Base-by-base conservation (phyloP, 2,329 filamentous ascomycete species). In the Penicillium crustosum region DNA sequence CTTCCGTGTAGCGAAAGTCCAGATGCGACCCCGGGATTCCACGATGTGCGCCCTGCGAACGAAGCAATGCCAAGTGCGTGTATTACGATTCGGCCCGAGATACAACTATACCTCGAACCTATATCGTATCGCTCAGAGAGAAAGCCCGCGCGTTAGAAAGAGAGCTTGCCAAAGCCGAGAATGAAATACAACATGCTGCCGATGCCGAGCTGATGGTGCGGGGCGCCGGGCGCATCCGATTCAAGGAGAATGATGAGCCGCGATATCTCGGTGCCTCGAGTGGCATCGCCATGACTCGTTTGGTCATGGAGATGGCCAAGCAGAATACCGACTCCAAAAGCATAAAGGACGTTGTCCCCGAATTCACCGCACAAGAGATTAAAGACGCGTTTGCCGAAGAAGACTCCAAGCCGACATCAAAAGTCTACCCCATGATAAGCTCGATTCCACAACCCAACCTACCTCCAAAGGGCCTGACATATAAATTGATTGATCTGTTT, bases 231-330 rank as follows among this genome's bases (percentile, higher is more conserved):
- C 84, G 93, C 65, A 91, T 97, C 66, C 89, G 88, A 43, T 85
- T 97, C 52, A 87, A 89, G 68, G 90, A 93, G 67, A 87, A 88
- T 55, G 91, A 96, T 72, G 93, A 97, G 75, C 87, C 90, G 17
- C 90, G 93, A 61, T 97, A 94, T 72, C 81, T 99, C 3, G 94
- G 94, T 0, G 90, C 94, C 3, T 96, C 93, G 49, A 97, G 93
- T 73, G 94, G 93, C 59, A 96, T 97, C 68, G 91, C 92, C 70
- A 96, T 97, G 80, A 96, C 93, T 13, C 87, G 93, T 31, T 82
- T 97, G 65, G 88, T 99, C 12, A 97, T 99, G 89, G 93, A 97
- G 73, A 87, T 96, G 75, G 93, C 93, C 53, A 97, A 96, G 77
- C 89, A 92, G 62, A 96, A 93, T 69, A 95, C 92, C 27, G 89